phyloP scores from a whole-genome alignment of 306 rosid genomes.

The Cyclanthera cordifolia region DNA sequence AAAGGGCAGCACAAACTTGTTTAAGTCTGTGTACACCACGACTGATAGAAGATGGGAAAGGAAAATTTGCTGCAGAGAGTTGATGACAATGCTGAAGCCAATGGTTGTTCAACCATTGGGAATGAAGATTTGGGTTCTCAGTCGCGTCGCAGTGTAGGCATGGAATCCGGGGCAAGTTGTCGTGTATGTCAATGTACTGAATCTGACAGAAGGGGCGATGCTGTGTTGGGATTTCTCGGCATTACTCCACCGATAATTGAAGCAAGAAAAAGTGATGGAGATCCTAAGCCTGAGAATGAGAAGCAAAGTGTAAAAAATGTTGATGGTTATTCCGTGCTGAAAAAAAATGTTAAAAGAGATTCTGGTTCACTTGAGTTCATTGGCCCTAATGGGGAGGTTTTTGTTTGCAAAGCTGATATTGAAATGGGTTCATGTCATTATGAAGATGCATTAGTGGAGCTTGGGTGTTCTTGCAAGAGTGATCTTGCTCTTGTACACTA shows the following conservation, averaged over 20 bases:
- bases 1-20: slow-evolving; percentile 5
- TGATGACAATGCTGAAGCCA: slow-evolving; percentile 26
- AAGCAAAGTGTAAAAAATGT: slow-evolving; percentile 15
- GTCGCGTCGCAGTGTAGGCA: slow-evolving; percentile 44
- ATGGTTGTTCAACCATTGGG: slow-evolving; percentile 28
- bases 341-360: slow-evolving; percentile 30
- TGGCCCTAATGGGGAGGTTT: slow-evolving; percentile 88
- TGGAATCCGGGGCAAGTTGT: slow-evolving; percentile 45
- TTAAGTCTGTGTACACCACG: slow-evolving; percentile 16
- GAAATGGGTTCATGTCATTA: slow-evolving; percentile 55
- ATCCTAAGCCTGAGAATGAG: slow-evolving; percentile 27
- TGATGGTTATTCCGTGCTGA: slow-evolving; percentile 15
- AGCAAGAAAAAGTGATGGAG: slow-evolving; percentile 21
- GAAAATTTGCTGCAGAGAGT: slow-evolving; percentile 26
- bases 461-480: slow-evolving; percentile 90
- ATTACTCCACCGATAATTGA: slow-evolving; percentile 38
- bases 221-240: slow-evolving; percentile 54
- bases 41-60: slow-evolving; percentile 29
- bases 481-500: slow-evolving; percentile 91
- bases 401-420: slow-evolving; percentile 57
- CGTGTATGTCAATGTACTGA: slow-evolving; percentile 96
- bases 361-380: slow-evolving; percentile 53
- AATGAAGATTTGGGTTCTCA: slow-evolving; percentile 36
- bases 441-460: slow-evolving; percentile 58
- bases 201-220: slow-evolving; percentile 80